Evolutionary conservation across 2,329 filamentous ascomycete genomes (phyloP).

Genomic region (Immersiporthe knoxdaviesiana): DNA sequence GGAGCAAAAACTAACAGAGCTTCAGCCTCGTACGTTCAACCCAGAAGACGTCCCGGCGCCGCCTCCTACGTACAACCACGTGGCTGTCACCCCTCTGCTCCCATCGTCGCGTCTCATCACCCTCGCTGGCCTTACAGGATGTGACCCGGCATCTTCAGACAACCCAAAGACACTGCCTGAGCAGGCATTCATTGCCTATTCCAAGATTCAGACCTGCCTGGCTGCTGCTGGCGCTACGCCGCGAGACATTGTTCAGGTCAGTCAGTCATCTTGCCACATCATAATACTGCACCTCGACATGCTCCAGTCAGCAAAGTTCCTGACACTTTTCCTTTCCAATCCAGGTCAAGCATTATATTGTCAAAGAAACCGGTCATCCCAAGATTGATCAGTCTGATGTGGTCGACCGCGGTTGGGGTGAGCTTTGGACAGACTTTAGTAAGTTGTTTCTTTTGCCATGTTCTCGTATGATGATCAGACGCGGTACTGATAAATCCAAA

Average conservation of each 20-base stretch:
- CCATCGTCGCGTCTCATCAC: constrained; percentile 22
- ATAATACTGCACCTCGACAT: not conserved
- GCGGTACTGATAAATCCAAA: not conserved
- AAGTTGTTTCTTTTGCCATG: not conserved
- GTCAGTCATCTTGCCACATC: not conserved
- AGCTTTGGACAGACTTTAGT: constrained; percentile 22
- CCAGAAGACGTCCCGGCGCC: constrained; percentile 22
- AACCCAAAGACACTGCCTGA: constrained; percentile 20
- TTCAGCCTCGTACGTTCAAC: constrained; percentile 21
- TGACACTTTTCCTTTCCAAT: not conserved
- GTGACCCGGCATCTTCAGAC: constrained; percentile 22
- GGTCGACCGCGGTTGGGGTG: constrained; percentile 24
- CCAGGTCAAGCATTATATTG: constrained; percentile 24
- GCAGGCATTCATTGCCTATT: constrained; percentile 21
- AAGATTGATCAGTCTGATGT: constrained; percentile 21
- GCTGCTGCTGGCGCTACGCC: constrained; percentile 23
- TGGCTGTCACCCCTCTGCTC: constrained; percentile 22
- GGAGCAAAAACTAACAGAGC: not conserved
- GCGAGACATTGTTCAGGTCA: constrained; percentile 25
- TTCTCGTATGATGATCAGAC: not conserved
- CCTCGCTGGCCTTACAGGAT: constrained; percentile 24
- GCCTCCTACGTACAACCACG: constrained; percentile 23
- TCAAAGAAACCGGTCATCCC: constrained; percentile 22
- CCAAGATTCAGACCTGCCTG: constrained; percentile 20
- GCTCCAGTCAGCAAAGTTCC: too few relatives aligned